A percentile compares a stretch with the other conserved stretches of the same genome.
Conservation (phyloP, 2,329 filamentous ascomycete species). For the Aspergillus viridinutans region DNA sequence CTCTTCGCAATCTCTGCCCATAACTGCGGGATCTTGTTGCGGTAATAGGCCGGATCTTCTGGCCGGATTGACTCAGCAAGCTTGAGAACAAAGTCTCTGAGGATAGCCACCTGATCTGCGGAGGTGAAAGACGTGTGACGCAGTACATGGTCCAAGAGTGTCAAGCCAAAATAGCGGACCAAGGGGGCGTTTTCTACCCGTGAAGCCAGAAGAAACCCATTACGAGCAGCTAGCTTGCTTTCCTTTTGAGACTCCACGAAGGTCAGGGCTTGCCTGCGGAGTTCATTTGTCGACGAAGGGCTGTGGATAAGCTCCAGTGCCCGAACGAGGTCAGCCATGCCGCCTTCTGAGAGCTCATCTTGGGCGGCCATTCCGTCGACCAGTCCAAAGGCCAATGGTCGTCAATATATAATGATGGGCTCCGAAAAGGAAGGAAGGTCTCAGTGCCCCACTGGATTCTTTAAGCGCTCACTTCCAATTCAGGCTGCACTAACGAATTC, state of each 20-base stretch:
- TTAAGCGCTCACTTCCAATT: constrained; percentile 2
- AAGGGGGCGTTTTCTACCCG: constrained; percentile 71
- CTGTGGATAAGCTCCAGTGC: constrained; percentile 86
- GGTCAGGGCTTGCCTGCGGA: constrained; percentile 74
- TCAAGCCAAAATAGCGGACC: constrained; percentile 90
- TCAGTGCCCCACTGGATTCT: constrained; percentile 3
- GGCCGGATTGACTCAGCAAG: constrained; percentile 68
- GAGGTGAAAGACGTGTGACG: constrained; percentile 75
- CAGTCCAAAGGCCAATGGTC: not conserved
- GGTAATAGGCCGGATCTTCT: constrained; percentile 73
- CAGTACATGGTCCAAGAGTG: constrained; percentile 84
- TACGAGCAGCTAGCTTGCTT: constrained; percentile 71
- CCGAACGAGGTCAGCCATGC: constrained; percentile 60
- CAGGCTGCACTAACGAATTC: constrained; percentile 8
- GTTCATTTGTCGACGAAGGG: constrained; percentile 72
- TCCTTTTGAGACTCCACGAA: constrained; percentile 85
- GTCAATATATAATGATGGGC: not conserved
- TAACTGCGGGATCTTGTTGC: constrained; percentile 90
- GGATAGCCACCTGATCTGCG: constrained; percentile 59
- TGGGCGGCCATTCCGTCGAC: constrained; percentile 29
- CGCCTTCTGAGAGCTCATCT: constrained; percentile 33
- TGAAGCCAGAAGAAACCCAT: constrained; percentile 78
- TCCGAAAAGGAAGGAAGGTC: not conserved
- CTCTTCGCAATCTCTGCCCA: constrained; percentile 95
- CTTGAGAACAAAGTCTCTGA: constrained; percentile 73